phyloP scores from a whole-genome alignment of 495 filamentous ascomycete genomes.

The Penicillium turbatum region DNA sequence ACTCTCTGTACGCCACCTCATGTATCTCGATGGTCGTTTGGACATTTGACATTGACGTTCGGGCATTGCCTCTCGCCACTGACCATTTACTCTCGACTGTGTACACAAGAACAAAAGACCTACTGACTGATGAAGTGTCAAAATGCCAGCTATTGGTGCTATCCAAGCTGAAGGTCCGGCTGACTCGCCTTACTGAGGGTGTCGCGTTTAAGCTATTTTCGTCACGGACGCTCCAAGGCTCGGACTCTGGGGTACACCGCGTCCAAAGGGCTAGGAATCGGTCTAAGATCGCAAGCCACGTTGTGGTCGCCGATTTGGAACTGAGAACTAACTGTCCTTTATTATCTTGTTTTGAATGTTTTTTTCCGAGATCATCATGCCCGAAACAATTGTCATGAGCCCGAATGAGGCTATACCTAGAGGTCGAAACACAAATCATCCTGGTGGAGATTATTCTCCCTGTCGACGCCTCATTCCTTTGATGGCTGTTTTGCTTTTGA shows the following conservation, averaged over 20 bases:
- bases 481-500: background rate
- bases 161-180: conserved; percentile 14
- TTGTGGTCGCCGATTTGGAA: conserved; percentile 1
- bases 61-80: conserved; percentile 8
- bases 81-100: background rate
- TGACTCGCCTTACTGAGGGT: conserved; percentile 19
- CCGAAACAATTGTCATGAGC: background rate
- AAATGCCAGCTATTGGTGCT: conserved; percentile 19
- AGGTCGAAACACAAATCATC: background rate
- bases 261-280: conserved; percentile 5
- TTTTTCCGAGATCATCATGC: background rate
- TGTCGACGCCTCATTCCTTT: conserved; percentile 3
- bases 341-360: too few relatives aligned
- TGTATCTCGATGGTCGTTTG: conserved; percentile 15
- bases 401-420: background rate
- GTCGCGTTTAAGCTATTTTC: conserved; percentile 26
- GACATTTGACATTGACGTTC: conserved; percentile 6
- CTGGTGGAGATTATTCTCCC: background rate
- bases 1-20: conserved; percentile 9
- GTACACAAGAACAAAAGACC: conserved; percentile 1
- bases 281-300: conserved; percentile 9
- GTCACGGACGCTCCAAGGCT: conserved; percentile 14
- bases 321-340: background rate
- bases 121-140: conserved; percentile 32
- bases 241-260: conserved; percentile 2